phyloP scores from a whole-genome alignment of 495 filamentous ascomycete species.

The Aspergillus kassunensis region DNA sequence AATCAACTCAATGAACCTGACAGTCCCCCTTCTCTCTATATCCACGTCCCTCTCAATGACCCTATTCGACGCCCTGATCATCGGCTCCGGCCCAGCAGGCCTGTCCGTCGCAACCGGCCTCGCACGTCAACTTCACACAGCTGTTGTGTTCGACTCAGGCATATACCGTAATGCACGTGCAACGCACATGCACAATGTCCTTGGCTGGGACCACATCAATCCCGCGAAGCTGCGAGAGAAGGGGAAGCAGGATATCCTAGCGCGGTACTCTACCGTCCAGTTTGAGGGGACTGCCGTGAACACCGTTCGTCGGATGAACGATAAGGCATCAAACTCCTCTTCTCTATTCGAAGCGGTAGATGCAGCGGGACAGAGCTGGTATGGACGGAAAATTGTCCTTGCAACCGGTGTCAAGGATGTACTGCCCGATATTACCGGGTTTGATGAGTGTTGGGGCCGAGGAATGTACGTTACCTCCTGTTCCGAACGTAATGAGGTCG shows the following conservation, averaged over 20 bases:
- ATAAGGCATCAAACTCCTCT: too few species aligned
- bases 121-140: slow-evolving; percentile 42
- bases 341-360: slow-evolving; percentile 18
- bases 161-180: slow-evolving; percentile 45
- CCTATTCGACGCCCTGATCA: slow-evolving; percentile 48
- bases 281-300: slow-evolving; percentile 32
- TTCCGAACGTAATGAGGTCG: background rate
- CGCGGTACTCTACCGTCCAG: slow-evolving; percentile 39
- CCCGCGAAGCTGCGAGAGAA: slow-evolving; percentile 38
- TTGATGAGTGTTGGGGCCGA: slow-evolving; percentile 26
- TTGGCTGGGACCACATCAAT: slow-evolving; percentile 43
- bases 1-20: background rate
- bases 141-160: slow-evolving; percentile 47
- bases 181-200: slow-evolving; percentile 50
- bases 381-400: slow-evolving; percentile 46
- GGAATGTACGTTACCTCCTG: slow-evolving; percentile 22
- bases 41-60: slow-evolving; percentile 17
- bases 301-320: background rate
- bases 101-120: slow-evolving; percentile 45
- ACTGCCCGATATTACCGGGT: slow-evolving; percentile 29
- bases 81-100: slow-evolving; percentile 56
- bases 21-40: background rate
- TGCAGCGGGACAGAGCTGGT: slow-evolving; percentile 22
- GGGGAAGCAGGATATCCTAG: slow-evolving; percentile 30
- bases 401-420: slow-evolving; percentile 44